A percentile compares a stretch with the other conserved stretches of the same genome.
These are phyloP conservation scores for Hirsutella thompsonii DNA, from an alignment of 2,329 filamentous ascomycete genomes.

Conservation along the genomic window DNA sequence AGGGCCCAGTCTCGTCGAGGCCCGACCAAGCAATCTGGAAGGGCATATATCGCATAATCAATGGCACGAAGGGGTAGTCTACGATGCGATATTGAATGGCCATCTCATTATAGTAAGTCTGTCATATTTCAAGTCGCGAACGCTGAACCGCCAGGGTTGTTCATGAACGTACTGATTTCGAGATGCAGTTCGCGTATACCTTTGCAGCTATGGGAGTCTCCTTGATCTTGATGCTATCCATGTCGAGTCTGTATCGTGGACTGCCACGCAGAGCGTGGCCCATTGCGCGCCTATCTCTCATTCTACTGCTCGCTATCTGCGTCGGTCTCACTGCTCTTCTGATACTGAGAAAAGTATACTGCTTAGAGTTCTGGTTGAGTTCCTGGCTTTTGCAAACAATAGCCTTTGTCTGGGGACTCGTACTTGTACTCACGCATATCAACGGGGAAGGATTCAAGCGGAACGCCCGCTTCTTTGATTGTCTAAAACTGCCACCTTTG, in stretches of 20 bases:
- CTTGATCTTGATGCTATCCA: slow-evolving; percentile 17
- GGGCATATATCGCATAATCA: no score
- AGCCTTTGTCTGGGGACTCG: slow-evolving; percentile 18
- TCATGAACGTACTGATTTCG: no score
- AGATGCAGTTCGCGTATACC: slow-evolving; percentile 19
- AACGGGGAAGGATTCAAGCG: slow-evolving; percentile 4
- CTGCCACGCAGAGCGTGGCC: slow-evolving; percentile 18
- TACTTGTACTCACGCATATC: slow-evolving; percentile 20
- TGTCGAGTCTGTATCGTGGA: slow-evolving; percentile 17
- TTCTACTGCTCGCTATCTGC: slow-evolving; percentile 16
- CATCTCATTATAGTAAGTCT: no score
- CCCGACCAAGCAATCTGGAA: no score
- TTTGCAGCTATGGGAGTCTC: slow-evolving; percentile 19
- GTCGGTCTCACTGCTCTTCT: slow-evolving; percentile 14
- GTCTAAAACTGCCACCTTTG: neutral
- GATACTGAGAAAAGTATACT: slow-evolving; percentile 7
- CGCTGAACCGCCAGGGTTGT: no score
- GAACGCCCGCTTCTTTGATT: slow-evolving; percentile 1
- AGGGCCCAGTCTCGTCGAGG: no score
- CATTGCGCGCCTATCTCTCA: slow-evolving; percentile 15
- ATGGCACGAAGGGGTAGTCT: no score
- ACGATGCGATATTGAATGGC: no score
- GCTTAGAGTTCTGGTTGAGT: slow-evolving; percentile 10
- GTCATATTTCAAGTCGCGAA: no score
- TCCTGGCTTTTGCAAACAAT: slow-evolving; percentile 21